Base-by-base conservation (phyloP, 495 filamentous ascomycete species). In the Penicillium herquei region DNA sequence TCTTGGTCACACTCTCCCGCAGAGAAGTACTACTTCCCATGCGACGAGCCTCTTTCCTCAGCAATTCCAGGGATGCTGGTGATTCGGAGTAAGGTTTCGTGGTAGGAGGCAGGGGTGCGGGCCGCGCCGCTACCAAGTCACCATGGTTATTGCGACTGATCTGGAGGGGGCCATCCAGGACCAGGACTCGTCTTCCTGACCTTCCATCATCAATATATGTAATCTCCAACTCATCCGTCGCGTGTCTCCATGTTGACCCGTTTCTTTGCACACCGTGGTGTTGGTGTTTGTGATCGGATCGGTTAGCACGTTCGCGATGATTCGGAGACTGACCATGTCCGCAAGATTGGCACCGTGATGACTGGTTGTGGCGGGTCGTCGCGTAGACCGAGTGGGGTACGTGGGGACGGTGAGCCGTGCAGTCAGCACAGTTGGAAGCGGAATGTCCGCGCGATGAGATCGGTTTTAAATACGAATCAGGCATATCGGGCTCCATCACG, bases 81-180 rank as follows among this genome's bases (percentile, higher is more conserved):
- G 35, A 45, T 45, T 11, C 59, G 52, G 45, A 69, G 42, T 58
- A 65, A 51, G 53, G 56, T 57, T 65, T 65, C 52, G 49, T 51
- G 16, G 50, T 55, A 32, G 75, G 73, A 17, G 73, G 72, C 11
- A 49, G 62, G 14, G 75, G 75, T 7, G 74, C 65, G 13, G 68
- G 63, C 14, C 75, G 70, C 7, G 65, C 71, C 3, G 75, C 62
- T 12, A 71, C 64, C 61, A 75, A 65, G 33, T 71, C 71, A 47
- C 70, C 70, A 51, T 69, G 68, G 34, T 69, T 67, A 11, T 71
- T 67, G 39, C 71, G 68, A 51, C 71, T 71, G 43, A 74, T 70
- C 45, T 74, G 70, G 39, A 75, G 52, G 31, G 74, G 71, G 7
- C 57, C 52, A 17, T 68, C 66, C 21, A 71, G 51, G 14, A 64